Percentiles rank a stretch among this genome's conserved stretches.
phyloP scores from a whole-genome alignment of 192 early-diverging fungal species.

The Coemansia sp. region DNA sequence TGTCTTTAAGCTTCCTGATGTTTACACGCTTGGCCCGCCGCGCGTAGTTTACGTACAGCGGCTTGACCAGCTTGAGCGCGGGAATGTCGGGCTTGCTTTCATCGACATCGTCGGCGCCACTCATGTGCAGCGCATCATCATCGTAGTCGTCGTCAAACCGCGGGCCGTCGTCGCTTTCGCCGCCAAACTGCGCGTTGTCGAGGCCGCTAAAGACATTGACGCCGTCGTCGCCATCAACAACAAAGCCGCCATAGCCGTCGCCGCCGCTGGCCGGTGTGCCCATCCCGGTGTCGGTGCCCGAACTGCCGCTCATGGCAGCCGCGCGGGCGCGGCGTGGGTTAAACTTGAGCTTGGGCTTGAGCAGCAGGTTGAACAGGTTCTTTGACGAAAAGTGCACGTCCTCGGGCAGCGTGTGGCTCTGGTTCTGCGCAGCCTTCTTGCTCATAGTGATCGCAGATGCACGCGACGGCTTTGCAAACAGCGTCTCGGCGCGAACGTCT shows the following conservation, averaged over 20 bases:
- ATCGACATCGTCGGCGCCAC: constrained; percentile 2
- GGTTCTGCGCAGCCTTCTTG: constrained; percentile 55
- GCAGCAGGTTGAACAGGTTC: constrained; percentile 59
- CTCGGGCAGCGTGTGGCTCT: constrained; percentile 74
- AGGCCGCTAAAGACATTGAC: constrained; percentile 27
- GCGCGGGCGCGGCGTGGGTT: constrained; percentile 33
- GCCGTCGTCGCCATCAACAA: constrained; percentile 37
- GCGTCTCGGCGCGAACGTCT: constrained; percentile 57
- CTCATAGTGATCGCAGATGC: constrained; percentile 55
- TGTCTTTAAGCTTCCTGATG: constrained; percentile 94
- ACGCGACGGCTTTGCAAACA: constrained; percentile 68
- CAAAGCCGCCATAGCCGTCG: constrained; percentile 39
- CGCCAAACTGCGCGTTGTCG: constrained; percentile 8
- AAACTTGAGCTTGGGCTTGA: constrained; percentile 55
- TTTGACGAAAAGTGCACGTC: constrained; percentile 74
- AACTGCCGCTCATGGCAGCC: not conserved
- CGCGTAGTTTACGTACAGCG: constrained; percentile 75
- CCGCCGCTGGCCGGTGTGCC: constrained; percentile 8
- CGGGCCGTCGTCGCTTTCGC: constrained; percentile 19
- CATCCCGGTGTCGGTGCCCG: not conserved
- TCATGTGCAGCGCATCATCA: constrained; percentile 16
- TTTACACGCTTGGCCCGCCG: constrained; percentile 90
- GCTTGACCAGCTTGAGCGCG: constrained; percentile 65
- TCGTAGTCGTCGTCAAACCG: constrained; percentile 45
- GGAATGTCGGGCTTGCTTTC: constrained; percentile 44